Evolutionary conservation across 2,329 filamentous ascomycete species (phyloP), one percentile per base, ranked within the genome.

Genomic region (Sordariomycetes sp.): DNA sequence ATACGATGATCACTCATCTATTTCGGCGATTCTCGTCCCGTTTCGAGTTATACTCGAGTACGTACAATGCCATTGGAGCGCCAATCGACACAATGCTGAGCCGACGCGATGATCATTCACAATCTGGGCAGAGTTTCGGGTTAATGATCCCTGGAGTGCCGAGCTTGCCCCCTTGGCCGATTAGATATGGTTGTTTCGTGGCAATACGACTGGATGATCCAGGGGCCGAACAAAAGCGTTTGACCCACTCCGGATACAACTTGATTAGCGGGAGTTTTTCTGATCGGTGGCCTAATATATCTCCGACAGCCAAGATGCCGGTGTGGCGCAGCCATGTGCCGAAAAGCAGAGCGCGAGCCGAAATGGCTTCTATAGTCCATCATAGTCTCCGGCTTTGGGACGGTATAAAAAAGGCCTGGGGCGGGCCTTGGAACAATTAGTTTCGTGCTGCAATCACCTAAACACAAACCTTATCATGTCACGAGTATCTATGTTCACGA

Each of bases 401-500:
- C 13, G 2, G 7, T 45, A 45, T 42, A 45, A 17, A 42, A 17
- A 42, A 12, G 17, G n/a, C 22, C 3, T 10, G 24, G 12, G 13
- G 24, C 2, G 7, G 1, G 8, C 45, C 20, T 24, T 13, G 4
- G n/a, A 50, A 22, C 12, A 3, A 50, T 22, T 22, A 10, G 12
- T 24, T 20, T 50, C 20, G 20, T 7, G 3, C n/a, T 7, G 24
- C 45, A 10, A 10, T 10, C 20, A 2, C 10, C 12, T 10, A 50
- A 10, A 6, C 20, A 24, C 45, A 8, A 20, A n/a, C 45, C 8
- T 20, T 12, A 50, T 4, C 12, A 50, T 50, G 45, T 20, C 45
- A 24, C 45, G 45, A 10, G 10, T 50, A n/a, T 50, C 45, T 2
- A 12, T 50, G 10, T 22, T 77, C 56, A 65, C 75, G 12, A 65